Percentiles rank a stretch among this genome's conserved stretches.
Evolutionary conservation across 2,329 filamentous ascomycete species (phyloP).

Genomic region (Talaromyces funiculosus): DNA sequence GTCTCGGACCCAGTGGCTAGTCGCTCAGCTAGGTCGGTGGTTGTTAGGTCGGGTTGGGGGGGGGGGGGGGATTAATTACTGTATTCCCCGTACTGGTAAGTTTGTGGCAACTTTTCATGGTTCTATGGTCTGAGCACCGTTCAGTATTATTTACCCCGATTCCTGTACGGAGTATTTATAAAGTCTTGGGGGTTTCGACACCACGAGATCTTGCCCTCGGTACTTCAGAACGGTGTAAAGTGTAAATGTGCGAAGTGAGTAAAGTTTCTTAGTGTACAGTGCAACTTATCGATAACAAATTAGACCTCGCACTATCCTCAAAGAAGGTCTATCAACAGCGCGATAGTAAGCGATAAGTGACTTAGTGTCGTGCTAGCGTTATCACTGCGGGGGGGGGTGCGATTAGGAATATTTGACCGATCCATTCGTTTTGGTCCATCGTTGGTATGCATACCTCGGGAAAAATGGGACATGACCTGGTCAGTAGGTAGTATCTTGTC

Average conservation of each 20-base stretch:
- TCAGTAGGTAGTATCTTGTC: not conserved
- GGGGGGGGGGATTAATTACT: not conserved
- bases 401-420: not conserved
- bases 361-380: not conserved
- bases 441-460: not conserved
- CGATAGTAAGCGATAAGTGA: not conserved
- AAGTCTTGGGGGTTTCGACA: too few species aligned
- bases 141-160: not conserved
- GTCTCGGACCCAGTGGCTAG: not conserved
- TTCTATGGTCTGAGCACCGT: not conserved
- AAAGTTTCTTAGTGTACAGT: not conserved
- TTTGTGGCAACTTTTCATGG: not conserved
- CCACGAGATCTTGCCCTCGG: not conserved
- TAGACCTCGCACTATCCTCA: not conserved
- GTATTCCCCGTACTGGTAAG: too few species aligned
- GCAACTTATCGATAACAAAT: slow-evolving; percentile 1
- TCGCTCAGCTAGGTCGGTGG: not conserved
- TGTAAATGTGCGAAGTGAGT: not conserved
- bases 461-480: not conserved
- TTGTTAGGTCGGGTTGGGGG: too few species aligned
- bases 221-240: not conserved
- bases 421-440: not conserved
- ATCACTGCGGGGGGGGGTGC: not conserved
- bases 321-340: not conserved
- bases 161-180: too few species aligned